These are phyloP conservation scores for Phytophthora megakarya DNA, from an alignment of 352 stramenopile species.

Conservation along the genomic window DNA sequence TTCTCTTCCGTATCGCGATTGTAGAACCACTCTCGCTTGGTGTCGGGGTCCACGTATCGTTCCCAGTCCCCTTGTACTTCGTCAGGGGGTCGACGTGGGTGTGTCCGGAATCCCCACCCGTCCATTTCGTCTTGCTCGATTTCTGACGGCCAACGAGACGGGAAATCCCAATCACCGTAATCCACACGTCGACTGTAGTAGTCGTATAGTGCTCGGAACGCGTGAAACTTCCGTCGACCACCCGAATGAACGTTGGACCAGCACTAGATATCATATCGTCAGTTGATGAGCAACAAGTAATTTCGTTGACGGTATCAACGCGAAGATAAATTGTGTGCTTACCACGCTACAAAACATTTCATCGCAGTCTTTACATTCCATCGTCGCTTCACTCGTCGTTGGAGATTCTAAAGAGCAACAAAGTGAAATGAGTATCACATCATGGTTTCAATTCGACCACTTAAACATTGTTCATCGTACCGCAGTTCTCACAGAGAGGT, in stretches of 20 bases:
- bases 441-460: background rate
- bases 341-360: conserved; percentile 90
- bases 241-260: conserved; percentile 88
- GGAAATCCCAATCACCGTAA: conserved; percentile 91
- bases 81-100: conserved; percentile 45
- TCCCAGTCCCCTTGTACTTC: conserved; percentile 62
- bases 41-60: conserved; percentile 57
- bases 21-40: conserved; percentile 67
- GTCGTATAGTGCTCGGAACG: conserved; percentile 91
- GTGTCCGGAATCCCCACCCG: conserved; percentile 75
- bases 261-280: conserved; percentile 51
- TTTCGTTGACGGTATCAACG: conserved; percentile 4
- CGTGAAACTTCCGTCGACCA: conserved; percentile 75
- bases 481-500: conserved; percentile 91
- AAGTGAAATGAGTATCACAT: background rate
- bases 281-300: conserved; percentile 15
- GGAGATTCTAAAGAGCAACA: conserved; percentile 17
- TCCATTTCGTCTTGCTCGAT: conserved; percentile 88
- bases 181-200: conserved; percentile 91
- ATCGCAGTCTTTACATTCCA: conserved; percentile 90
- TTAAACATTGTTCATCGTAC: conserved; percentile 28
- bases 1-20: conserved; percentile 66
- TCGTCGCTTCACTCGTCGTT: conserved; percentile 45
- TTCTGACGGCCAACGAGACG: conserved; percentile 89
- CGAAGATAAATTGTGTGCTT: conserved; percentile 16